Evolutionary conservation across 805 yeast species (phyloP).

Genomic region (Candida caryicola): DNA sequence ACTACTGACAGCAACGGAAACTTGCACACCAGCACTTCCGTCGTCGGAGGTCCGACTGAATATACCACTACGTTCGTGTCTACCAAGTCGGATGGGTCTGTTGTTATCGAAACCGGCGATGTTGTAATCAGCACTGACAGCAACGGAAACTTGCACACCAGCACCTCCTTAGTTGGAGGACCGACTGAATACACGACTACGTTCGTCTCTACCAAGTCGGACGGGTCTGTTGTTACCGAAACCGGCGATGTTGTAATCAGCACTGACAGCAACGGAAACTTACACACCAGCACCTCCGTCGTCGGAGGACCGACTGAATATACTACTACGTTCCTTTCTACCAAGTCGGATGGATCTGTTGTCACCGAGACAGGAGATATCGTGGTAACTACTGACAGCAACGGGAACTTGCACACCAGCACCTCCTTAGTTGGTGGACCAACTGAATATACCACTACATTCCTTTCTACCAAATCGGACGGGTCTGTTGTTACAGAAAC

Average conservation of each 20-base stretch:
- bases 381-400: slow-evolving; percentile 11
- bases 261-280: slow-evolving; percentile 15
- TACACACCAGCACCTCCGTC: slow-evolving; percentile 13
- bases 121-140: slow-evolving; percentile 17
- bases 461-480: slow-evolving; percentile 1
- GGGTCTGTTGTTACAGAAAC: slow-evolving; percentile 3
- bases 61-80: slow-evolving; percentile 18
- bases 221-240: slow-evolving; percentile 15
- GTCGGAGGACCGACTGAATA: slow-evolving; percentile 7
- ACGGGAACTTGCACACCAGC: slow-evolving; percentile 13
- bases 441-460: slow-evolving; percentile 16
- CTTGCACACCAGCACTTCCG: slow-evolving; percentile 13
- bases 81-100: slow-evolving; percentile 14
- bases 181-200: slow-evolving; percentile 17
- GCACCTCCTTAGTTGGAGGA: slow-evolving; percentile 9
- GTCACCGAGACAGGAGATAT: slow-evolving; percentile 4
- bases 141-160: slow-evolving; percentile 13
- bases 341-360: slow-evolving; percentile 3
- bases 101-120: slow-evolving; percentile 17
- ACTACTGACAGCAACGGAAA: slow-evolving; percentile 17
- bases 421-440: slow-evolving; percentile 7
- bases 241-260: slow-evolving; percentile 18
- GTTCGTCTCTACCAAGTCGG: slow-evolving; percentile 12
- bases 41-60: slow-evolving; percentile 4
- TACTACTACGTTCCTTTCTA: slow-evolving; percentile 14